Conservation (phyloP, 2,329 filamentous ascomycete species). For the Epichloe hybrida region DNA sequence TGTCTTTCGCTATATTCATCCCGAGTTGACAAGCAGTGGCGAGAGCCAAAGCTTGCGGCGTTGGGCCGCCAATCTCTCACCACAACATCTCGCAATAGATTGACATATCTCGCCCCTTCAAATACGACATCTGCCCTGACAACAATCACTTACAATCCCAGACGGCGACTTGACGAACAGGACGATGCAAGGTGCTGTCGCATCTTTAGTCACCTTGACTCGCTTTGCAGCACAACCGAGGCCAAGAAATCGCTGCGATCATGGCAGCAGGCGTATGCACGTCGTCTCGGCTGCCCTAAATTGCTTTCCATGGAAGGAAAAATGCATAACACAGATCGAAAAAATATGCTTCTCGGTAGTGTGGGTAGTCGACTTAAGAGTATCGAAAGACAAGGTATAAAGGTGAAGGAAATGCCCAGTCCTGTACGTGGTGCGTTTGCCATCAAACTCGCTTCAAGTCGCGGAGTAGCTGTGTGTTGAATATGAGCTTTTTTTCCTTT, state of each 20-base stretch:
- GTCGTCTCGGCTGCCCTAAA: constrained; percentile 20
- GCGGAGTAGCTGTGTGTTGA: constrained; percentile 1
- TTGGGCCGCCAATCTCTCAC: background rate
- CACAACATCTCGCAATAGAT: constrained; percentile 4
- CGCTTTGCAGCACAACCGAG: constrained; percentile 32
- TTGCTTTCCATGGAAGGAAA: constrained; percentile 27
- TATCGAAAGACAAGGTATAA: constrained; percentile 10
- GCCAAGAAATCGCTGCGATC: constrained; percentile 32
- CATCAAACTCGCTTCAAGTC: background rate
- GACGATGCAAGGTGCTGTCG: constrained; percentile 30
- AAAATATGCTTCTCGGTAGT: background rate
- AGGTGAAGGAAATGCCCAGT: constrained; percentile 3
- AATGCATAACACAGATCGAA: constrained; percentile 14
- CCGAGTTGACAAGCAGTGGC: background rate
- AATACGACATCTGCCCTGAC: constrained; percentile 20
- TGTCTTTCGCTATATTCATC: background rate
- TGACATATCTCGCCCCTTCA: constrained; percentile 18
- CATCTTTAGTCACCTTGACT: constrained; percentile 33
- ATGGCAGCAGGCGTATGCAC: constrained; percentile 38
- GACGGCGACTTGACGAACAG: constrained; percentile 14
- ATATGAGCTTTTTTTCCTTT: background rate
- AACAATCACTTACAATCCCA: constrained; percentile 10
- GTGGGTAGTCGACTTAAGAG: constrained; percentile 2
- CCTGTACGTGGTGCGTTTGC: constrained; percentile 6
- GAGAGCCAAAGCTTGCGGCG: background rate